Evolutionary conservation across 1,139 yeast genomes (phyloP), one percentile per base, ranked within the genome.

Genomic region (Candida tetrigidarum): DNA sequence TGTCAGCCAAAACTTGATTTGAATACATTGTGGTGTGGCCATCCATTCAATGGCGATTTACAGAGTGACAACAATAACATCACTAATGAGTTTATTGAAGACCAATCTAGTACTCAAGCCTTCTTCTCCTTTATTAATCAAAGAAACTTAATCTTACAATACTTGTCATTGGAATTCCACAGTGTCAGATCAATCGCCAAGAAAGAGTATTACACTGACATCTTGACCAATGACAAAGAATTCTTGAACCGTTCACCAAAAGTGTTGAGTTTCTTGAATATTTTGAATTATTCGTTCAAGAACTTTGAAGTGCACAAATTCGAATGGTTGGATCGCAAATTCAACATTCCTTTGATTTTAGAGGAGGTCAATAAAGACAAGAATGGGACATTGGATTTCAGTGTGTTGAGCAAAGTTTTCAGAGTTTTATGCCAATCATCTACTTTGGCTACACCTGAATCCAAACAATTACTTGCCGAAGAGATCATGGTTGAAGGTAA

Each of bases 81-180:
- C 7, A 46, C 45, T 5, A 76, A 74, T 44, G 36, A 46, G 1
- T 76, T 76, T 44, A 62, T 79, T 3, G 53, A 64, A 1, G 66
- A 69, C 34, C 52, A 58, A 5, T 36, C 48, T 29, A 72, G 79
- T 27, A 67, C 78, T 39, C 76, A 80, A 27, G 74, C 96, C 0
- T 70, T 89, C 44, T 68, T 82, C 37, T 71, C 83, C 0, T 86
- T 88, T 54, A 74, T 86, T 46, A 75, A 71, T 37, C 85, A 82
- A 52, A 76, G 96, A 57, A 78, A 82, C 38, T 69, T 76, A 22
- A 67, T 86, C 6, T 67, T 89, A 27, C 88, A 86, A 51, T 82
- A 83, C 54, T 65, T 89, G 45, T 80, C 93, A n/a, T 65, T 86
- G 46, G 95, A 89, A 52, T 71, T 90, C 26, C 91, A 86, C 57